phyloP scores from a whole-genome alignment of 1,284 basidiomycete genomes.

The Papiliotrema nemorosa region DNA sequence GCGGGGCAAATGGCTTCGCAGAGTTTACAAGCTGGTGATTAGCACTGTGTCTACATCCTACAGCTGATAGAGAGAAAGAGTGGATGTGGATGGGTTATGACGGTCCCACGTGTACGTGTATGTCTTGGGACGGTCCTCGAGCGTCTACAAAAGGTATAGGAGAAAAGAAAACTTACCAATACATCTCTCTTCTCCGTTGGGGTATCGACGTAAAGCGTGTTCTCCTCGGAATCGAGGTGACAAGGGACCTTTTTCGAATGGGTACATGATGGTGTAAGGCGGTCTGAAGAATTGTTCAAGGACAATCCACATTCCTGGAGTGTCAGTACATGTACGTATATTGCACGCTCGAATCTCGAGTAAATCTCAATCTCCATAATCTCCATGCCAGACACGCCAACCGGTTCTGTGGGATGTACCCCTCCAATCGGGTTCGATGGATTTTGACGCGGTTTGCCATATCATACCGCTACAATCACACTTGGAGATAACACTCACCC shows the following conservation, averaged over 20 bases:
- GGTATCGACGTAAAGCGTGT: constrained; percentile 96
- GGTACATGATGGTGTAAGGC: constrained; percentile 90
- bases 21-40: constrained; percentile 81
- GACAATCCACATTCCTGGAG: constrained; percentile 96
- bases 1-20: constrained; percentile 99
- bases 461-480: no score
- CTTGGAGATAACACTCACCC: no score
- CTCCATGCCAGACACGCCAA: no score
- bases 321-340: neutral
- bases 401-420: no score
- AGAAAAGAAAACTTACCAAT: constrained; percentile 77
- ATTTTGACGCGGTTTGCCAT: no score
- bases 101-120: no score
- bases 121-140: no score
- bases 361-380: neutral
- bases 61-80: neutral
- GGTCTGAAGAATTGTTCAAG: constrained; percentile 93
- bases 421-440: no score
- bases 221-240: constrained; percentile 98
- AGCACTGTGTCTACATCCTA: no score
- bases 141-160: no score
- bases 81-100: neutral
- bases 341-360: neutral
- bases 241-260: constrained; percentile 94
- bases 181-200: constrained; percentile 97